Evolutionary conservation across 2,329 filamentous ascomycete species (phyloP).

Genomic region (Alternaria ventricosa): DNA sequence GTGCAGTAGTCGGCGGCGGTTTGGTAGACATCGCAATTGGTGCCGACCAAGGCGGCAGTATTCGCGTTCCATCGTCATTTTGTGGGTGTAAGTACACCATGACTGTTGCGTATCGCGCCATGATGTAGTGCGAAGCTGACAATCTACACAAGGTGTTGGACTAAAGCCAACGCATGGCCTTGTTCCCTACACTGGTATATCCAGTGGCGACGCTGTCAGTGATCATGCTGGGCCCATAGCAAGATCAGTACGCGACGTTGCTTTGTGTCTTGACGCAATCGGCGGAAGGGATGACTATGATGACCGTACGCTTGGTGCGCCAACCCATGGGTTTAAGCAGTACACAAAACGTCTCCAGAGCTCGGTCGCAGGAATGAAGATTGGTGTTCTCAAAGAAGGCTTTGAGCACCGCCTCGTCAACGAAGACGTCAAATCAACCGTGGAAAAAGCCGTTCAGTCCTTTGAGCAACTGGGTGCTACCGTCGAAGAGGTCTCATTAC

Average conservation of each 20-base stretch:
- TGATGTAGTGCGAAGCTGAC: neutral
- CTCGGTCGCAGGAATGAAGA: constrained; percentile 29
- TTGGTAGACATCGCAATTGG: constrained; percentile 49
- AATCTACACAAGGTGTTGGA: constrained; percentile 23
- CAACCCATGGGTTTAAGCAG: constrained; percentile 26
- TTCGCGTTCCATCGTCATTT: constrained; percentile 46
- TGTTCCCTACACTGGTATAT: constrained; percentile 59
- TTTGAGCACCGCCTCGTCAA: constrained; percentile 43
- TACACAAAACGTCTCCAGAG: constrained; percentile 22
- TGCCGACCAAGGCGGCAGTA: constrained; percentile 50
- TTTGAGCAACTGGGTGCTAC: constrained; percentile 56
- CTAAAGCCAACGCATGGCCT: constrained; percentile 58
- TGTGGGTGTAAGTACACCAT: constrained; percentile 38
- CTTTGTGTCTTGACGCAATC: constrained; percentile 38
- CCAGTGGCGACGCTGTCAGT: constrained; percentile 45
- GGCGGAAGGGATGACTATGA: constrained; percentile 40
- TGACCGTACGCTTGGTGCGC: constrained; percentile 39
- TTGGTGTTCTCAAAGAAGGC: constrained; percentile 37
- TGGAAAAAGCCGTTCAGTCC: constrained; percentile 49
- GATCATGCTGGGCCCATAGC: constrained; percentile 52
- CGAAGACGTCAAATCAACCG: constrained; percentile 48
- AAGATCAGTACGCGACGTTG: constrained; percentile 31
- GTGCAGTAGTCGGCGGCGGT: constrained; percentile 52
- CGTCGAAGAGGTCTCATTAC: constrained; percentile 45
- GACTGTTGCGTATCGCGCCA: no score